A percentile compares a stretch with the other conserved stretches of the same genome.
phyloP scores from a whole-genome alignment of 805 yeast genomes.

The Cyberlindnera nakhonratchasimensis region DNA sequence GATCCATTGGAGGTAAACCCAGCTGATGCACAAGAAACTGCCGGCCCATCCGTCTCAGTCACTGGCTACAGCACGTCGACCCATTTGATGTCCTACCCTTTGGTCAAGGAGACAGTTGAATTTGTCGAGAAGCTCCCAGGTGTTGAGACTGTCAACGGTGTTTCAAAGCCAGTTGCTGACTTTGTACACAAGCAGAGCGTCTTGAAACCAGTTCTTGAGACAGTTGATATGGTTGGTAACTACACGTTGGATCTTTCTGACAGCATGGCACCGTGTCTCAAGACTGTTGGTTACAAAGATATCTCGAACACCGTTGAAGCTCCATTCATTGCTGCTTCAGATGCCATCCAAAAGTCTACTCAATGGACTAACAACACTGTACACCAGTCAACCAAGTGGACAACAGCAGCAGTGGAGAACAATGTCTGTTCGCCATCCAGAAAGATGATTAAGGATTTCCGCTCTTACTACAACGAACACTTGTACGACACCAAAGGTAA shows the following conservation, averaged over 20 bases:
- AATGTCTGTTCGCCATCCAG: constrained; percentile 47
- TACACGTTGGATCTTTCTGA: constrained; percentile 56
- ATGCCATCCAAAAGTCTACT: constrained; percentile 36
- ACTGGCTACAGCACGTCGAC: constrained; percentile 19
- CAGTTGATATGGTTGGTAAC: constrained; percentile 55
- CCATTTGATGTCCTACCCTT: constrained; percentile 47
- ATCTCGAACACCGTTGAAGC: constrained; percentile 45
- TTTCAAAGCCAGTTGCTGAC: constrained; percentile 26
- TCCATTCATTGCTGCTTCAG: constrained; percentile 49
- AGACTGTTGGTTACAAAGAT: constrained; percentile 49
- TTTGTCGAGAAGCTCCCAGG: constrained; percentile 35
- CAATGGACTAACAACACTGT: constrained; percentile 32
- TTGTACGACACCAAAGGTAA: constrained; percentile 58
- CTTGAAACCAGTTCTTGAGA: constrained; percentile 40
- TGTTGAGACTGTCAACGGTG: constrained; percentile 34
- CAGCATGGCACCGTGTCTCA: constrained; percentile 51
- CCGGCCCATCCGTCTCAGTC: background rate
- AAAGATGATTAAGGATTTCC: constrained; percentile 42
- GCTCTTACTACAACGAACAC: constrained; percentile 48
- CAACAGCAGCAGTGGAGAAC: constrained; percentile 31
- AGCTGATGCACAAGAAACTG: background rate
- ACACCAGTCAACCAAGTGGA: constrained; percentile 34
- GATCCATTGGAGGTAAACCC: background rate
- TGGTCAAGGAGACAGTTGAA: constrained; percentile 40
- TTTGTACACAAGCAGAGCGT: constrained; percentile 34